Percentiles rank a stretch among this genome's conserved stretches.
phyloP scores from a whole-genome alignment of 371 early-diverging fungal genomes.

The Entomophthora muscae region DNA sequence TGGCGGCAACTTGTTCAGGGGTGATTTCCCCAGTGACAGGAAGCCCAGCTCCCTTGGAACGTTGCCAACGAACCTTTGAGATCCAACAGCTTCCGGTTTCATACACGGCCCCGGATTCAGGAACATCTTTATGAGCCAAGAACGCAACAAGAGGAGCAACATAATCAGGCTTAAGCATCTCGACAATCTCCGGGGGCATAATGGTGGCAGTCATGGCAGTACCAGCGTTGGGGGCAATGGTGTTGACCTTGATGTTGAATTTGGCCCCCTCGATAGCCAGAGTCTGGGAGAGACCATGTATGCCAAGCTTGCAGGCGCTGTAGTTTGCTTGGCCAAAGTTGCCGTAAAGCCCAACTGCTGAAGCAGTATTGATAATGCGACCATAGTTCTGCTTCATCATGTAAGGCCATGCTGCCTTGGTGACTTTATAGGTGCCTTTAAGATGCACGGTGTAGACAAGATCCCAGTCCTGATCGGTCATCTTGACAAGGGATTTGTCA shows the following conservation, averaged over 20 bases:
- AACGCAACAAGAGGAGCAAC: slow-evolving; percentile 88
- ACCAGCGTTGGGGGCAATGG: slow-evolving; percentile 96
- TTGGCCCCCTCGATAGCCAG: slow-evolving; percentile 88
- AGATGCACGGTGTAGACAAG: slow-evolving; percentile 84
- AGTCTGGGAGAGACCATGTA: slow-evolving; percentile 77
- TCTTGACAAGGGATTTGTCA: slow-evolving; percentile 87
- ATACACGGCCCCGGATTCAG: slow-evolving; percentile 71
- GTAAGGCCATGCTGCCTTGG: slow-evolving; percentile 93
- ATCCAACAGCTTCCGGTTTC: slow-evolving; percentile 90
- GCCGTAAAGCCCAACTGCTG: slow-evolving; percentile 95
- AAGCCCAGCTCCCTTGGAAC: slow-evolving; percentile 77
- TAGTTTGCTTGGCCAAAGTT: slow-evolving; percentile 99
- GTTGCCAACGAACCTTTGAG: slow-evolving; percentile 86
- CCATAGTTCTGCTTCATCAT: slow-evolving; percentile 92
- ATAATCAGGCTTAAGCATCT: slow-evolving; percentile 86
- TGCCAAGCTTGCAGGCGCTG: slow-evolving; percentile 77
- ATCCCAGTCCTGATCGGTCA: slow-evolving; percentile 95
- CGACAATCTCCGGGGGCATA: slow-evolving; percentile 86
- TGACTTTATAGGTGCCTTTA: slow-evolving; percentile 82
- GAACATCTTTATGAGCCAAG: slow-evolving; percentile 70
- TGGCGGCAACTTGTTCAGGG: slow-evolving; percentile 56
- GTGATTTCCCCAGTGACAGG: slow-evolving; percentile 69
- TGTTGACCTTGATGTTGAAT: slow-evolving; percentile 81
- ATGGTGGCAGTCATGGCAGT: slow-evolving; percentile 97
- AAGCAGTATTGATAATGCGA: slow-evolving; percentile 59